These are phyloP conservation scores for Amanita exitialis DNA, from an alignment of 768 basidiomycete genomes.

Conservation along the genomic window DNA sequence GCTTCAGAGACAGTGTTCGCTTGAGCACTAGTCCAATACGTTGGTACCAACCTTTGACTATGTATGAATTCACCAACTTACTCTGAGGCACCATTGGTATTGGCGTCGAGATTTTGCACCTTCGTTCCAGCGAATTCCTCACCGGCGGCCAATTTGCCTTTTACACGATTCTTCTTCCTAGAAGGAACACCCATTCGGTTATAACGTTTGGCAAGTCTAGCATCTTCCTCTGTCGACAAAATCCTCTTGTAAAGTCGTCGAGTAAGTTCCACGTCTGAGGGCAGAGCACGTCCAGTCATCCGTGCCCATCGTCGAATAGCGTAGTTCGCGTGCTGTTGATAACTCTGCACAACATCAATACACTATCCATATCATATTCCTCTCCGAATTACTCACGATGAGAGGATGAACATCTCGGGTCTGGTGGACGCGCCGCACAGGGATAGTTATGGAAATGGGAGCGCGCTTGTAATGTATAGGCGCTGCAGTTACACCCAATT, in stretches of 20 bases:
- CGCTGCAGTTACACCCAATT: slow-evolving; percentile 28
- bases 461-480: slow-evolving; percentile 23
- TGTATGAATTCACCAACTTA: background rate
- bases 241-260: slow-evolving; percentile 39
- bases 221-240: slow-evolving; percentile 24
- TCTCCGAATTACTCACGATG: slow-evolving; percentile 21
- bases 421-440: slow-evolving; percentile 28
- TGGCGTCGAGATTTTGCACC: background rate
- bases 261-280: slow-evolving; percentile 36
- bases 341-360: slow-evolving; percentile 27
- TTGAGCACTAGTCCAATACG: background rate
- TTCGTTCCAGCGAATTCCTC: background rate
- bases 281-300: slow-evolving; percentile 51
- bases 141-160: background rate
- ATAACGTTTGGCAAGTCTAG: slow-evolving; percentile 25
- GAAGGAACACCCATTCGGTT: slow-evolving; percentile 20
- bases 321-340: slow-evolving; percentile 67
- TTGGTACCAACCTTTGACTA: background rate
- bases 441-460: slow-evolving; percentile 25
- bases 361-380: background rate
- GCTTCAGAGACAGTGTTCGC: slow-evolving; percentile 1
- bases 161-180: background rate
- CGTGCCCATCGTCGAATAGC: slow-evolving; percentile 53
- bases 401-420: slow-evolving; percentile 18
- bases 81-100: background rate